A percentile compares a stretch with the other conserved stretches of the same genome.
Conservation (phyloP, 1,284 basidiomycete species). For the Cryptococcus sp. region DNA sequence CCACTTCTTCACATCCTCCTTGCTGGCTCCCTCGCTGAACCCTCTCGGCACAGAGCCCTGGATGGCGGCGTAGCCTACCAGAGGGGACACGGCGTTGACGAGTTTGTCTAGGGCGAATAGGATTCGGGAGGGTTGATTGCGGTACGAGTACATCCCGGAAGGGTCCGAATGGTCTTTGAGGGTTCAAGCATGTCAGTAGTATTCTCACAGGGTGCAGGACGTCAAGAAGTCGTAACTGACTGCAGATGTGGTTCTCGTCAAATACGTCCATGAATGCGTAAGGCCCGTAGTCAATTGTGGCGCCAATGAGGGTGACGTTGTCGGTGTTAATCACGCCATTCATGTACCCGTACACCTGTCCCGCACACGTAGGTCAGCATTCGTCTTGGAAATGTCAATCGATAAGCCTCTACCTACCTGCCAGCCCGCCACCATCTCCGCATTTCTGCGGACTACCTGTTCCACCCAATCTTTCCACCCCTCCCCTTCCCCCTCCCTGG, state of each 20-base stretch:
- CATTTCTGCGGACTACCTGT: slow-evolving; percentile 77
- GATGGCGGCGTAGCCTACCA: slow-evolving; percentile 69
- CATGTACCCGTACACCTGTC: slow-evolving; percentile 79
- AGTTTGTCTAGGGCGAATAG: slow-evolving; percentile 74
- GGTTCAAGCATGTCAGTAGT: background rate
- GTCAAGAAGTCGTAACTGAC: slow-evolving; percentile 27
- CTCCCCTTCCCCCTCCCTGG: slow-evolving; percentile 67
- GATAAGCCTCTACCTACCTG: slow-evolving; percentile 55
- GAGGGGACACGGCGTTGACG: slow-evolving; percentile 67
- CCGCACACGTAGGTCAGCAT: background rate
- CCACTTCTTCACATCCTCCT: slow-evolving; percentile 65
- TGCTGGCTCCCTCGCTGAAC: slow-evolving; percentile 64
- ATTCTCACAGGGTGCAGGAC: background rate
- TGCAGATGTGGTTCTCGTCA: slow-evolving; percentile 82
- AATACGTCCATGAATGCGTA: slow-evolving; percentile 95
- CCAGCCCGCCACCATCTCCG: slow-evolving; percentile 87
- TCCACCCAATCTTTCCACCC: slow-evolving; percentile 62
- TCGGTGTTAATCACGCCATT: slow-evolving; percentile 89
- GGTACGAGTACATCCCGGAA: slow-evolving; percentile 79
- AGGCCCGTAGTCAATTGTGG: slow-evolving; percentile 92
- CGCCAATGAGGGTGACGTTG: slow-evolving; percentile 79
- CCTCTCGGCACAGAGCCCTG: slow-evolving; percentile 59
- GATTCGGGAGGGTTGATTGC: slow-evolving; percentile 52
- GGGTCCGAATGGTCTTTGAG: slow-evolving; percentile 72
- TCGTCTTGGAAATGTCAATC: background rate